These are phyloP conservation scores for Sporisorium graminicola DNA, from an alignment of 1,284 basidiomycete genomes.

Conservation along the genomic window DNA sequence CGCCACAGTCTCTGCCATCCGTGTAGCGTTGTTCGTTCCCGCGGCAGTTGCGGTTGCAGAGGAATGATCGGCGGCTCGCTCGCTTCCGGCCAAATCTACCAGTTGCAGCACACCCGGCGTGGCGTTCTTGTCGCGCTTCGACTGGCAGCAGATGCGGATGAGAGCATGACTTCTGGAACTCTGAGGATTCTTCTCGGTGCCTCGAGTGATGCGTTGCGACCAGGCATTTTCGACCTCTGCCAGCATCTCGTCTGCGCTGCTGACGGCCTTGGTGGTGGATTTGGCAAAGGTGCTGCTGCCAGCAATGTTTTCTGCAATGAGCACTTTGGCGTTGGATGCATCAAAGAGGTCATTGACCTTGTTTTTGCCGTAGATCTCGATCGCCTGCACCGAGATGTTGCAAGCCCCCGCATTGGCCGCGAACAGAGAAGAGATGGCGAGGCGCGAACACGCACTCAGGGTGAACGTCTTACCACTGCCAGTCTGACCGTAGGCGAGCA, in stretches of 20 bases:
- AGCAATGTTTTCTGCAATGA: constrained; percentile 29
- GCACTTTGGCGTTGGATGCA: constrained; percentile 2
- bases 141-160: constrained; percentile 21
- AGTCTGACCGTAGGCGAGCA: constrained; percentile 42
- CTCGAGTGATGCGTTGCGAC: constrained; percentile 20
- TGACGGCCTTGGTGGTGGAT: constrained; percentile 12
- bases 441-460: constrained; percentile 17
- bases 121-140: constrained; percentile 17
- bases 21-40: not conserved
- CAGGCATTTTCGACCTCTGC: constrained; percentile 19
- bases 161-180: constrained; percentile 26
- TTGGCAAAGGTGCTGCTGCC: constrained; percentile 18
- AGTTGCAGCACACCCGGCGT: constrained; percentile 31
- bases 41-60: not conserved
- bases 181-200: constrained; percentile 29
- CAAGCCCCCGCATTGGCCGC: not conserved
- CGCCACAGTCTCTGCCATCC: constrained; percentile 38
- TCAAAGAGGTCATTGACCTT: constrained; percentile 40
- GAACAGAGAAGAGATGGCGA: constrained; percentile 15
- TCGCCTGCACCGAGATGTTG: constrained; percentile 7
- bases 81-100: constrained; percentile 31
- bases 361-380: constrained; percentile 40
- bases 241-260: constrained; percentile 6
- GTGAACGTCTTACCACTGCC: constrained; percentile 35
- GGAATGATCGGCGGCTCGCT: constrained; percentile 27